Evolutionary conservation across 83 land plant species (phyloP).

Genomic region (Thuja plicata): DNA sequence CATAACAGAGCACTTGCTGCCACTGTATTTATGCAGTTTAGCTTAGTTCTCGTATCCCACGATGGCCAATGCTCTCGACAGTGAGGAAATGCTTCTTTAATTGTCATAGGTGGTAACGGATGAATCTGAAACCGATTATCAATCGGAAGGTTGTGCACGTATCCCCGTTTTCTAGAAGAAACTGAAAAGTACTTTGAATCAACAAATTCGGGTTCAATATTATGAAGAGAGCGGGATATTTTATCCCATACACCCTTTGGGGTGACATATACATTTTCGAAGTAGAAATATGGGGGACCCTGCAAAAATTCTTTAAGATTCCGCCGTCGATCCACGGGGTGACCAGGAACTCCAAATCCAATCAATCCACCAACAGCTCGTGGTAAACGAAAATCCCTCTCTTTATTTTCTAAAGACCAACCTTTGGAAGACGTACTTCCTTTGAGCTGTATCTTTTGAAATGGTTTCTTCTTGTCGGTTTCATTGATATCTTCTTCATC

Average conservation of each 20-base stretch:
- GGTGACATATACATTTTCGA: slow-evolving; percentile 68
- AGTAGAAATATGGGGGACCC: slow-evolving; percentile 73
- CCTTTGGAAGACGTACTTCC: background rate
- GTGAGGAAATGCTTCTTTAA: slow-evolving; percentile 65
- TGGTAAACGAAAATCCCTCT: background rate
- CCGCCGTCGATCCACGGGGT: background rate
- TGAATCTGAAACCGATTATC: slow-evolving; percentile 43
- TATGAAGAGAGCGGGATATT: slow-evolving; percentile 56
- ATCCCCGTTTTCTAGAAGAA: slow-evolving; percentile 67
- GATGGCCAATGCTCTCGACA: slow-evolving; percentile 75
- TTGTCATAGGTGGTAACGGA: slow-evolving; percentile 61
- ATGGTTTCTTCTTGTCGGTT: background rate
- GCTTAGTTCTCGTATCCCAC: slow-evolving; percentile 75
- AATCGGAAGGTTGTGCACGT: slow-evolving; percentile 84
- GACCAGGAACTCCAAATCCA: background rate
- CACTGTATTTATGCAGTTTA: slow-evolving; percentile 67
- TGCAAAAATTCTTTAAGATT: background rate
- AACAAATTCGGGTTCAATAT: slow-evolving; percentile 62
- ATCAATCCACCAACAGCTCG: background rate
- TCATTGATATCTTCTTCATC: background rate
- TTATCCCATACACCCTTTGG: slow-evolving; percentile 54
- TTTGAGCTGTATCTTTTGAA: background rate
- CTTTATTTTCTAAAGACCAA: background rate
- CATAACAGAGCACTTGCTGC: slow-evolving; percentile 53
- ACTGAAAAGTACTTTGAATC: slow-evolving; percentile 66